Evolutionary conservation across 208 protist species (phyloP), one percentile per base, ranked within the genome.

Genomic region (Acanthamoeba royreba): DNA sequence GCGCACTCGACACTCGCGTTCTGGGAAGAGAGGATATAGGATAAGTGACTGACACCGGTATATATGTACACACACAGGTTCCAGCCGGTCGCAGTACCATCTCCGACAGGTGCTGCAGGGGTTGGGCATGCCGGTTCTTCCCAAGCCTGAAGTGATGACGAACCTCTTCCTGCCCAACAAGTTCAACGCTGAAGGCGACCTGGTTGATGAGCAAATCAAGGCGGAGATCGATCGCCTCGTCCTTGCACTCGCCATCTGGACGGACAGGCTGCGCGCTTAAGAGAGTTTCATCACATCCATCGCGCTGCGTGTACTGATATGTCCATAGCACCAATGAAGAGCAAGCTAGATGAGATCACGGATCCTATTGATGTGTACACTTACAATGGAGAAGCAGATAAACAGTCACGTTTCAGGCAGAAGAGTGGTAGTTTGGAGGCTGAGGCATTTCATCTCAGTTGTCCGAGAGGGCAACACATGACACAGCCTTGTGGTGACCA

Each of bases 401-500:
- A 55, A 25, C 13, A 25, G 49, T 19, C 13, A 9, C 49, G 49
- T 55, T 55, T 55, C 49, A 55, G 19, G 49, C 49, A 55, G 49
- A 19, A 55, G 13, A 55, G n/a, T n/a, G n/a, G n/a, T n/a, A n/a
- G n/a, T n/a, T n/a, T n/a, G n/a, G n/a, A n/a, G 49, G 49, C 49
- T 55, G 33, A 52, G 63, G 35, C 3, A 77, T 28, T 4, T n/a
- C n/a, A n/a, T n/a, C n/a, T 81, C 38, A 93, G 49, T 53, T 81
- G 69, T 98, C 97, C 43, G 97, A 93, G 22, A 98, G 86, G 1
- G 96, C 97, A 25, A 98, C 96, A 52, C 86, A 93, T 40, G 94
- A 94, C 33, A 98, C 95, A 17, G 97, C 96, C 85, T 98, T 98
- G 81, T 96, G 90, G 89, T 98, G 98, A n/a, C 97, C 96, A 31